phyloP scores from a whole-genome alignment of 1,284 basidiomycete species.

The Papiliotrema nemorosa region DNA sequence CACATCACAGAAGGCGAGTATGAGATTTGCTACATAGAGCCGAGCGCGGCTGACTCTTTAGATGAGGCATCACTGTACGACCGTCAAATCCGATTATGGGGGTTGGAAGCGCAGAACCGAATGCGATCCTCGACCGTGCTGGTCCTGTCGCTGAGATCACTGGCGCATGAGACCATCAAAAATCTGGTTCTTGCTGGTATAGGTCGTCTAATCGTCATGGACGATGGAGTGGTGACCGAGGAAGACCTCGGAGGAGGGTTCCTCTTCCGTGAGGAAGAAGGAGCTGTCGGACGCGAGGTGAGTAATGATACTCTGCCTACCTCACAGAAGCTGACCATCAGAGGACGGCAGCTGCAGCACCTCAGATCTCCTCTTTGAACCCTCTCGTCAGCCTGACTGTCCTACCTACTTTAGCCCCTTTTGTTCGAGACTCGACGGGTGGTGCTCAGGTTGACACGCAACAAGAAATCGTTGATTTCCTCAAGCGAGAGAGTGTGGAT shows the following conservation, averaged over 20 bases:
- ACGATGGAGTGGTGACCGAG: conserved; percentile 51
- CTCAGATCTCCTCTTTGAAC: conserved; percentile 82
- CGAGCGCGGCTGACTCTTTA: conserved; percentile 46
- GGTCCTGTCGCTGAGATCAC: conserved; percentile 72
- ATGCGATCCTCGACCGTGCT: conserved; percentile 93
- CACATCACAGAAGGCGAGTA: conserved; percentile 45
- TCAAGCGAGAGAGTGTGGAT: conserved; percentile 61
- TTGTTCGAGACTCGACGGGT: conserved; percentile 42
- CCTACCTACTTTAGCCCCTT: conserved; percentile 54
- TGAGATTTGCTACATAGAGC: neutral
- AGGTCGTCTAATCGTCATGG: conserved; percentile 57
- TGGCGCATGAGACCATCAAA: conserved; percentile 95
- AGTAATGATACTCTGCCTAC: conserved; percentile 11
- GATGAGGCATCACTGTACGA: conserved; percentile 89
- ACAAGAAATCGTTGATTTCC: conserved; percentile 59
- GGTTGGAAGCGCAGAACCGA: conserved; percentile 91
- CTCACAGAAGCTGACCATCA: conserved; percentile 38
- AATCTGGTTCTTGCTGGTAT: conserved; percentile 67
- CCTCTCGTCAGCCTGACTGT: conserved; percentile 81
- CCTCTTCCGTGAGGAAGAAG: conserved; percentile 86
- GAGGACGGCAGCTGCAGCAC: conserved; percentile 78
- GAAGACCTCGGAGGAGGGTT: conserved; percentile 90
- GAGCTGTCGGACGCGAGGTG: conserved; percentile 73
- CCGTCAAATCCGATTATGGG: conserved; percentile 96
- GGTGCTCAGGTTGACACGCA: conserved; percentile 33